Percentiles rank a stretch among this genome's conserved stretches.
phyloP scores from a whole-genome alignment of 225 moss, liverwort and hornwort species.

The Climacium dendroides region DNA sequence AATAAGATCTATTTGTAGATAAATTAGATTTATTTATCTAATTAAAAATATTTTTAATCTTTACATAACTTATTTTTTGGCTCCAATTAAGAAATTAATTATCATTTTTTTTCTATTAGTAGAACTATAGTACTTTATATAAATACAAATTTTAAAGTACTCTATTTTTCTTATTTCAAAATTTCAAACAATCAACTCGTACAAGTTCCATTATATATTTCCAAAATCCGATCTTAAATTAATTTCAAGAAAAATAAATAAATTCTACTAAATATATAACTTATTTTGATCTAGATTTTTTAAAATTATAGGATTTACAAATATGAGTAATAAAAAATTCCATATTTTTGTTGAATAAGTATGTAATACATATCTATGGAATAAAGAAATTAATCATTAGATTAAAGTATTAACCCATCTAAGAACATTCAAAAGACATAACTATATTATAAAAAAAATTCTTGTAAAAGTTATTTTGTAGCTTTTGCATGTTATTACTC shows the following conservation, averaged over 20 bases:
- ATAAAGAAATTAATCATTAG: background rate
- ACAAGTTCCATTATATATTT: rapidly evolving
- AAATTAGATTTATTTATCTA: background rate
- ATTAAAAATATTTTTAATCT: rapidly evolving
- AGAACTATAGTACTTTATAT: background rate
- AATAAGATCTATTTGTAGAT: background rate
- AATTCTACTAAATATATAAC: background rate
- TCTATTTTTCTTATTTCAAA: rapidly evolving
- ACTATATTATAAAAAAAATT: too few species aligned
- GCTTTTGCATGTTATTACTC: background rate
- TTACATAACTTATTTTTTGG: too few species aligned
- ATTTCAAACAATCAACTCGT: too few species aligned
- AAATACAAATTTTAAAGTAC: background rate
- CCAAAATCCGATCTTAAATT: rapidly evolving
- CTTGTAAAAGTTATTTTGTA: background rate
- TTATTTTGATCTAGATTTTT: too few species aligned
- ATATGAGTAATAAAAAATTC: background rate
- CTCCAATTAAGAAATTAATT: background rate
- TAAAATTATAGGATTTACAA: too few species aligned
- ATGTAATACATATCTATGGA: too few species aligned
- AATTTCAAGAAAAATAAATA: background rate
- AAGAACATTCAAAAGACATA: background rate
- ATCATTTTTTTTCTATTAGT: rapidly evolving
- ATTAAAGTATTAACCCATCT: too few species aligned
- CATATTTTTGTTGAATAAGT: rapidly evolving